Percentiles rank a stretch among this genome's conserved stretches.
These are phyloP conservation scores for Ramularia collo-cygni DNA, from an alignment of 2,329 filamentous ascomycete species.

Conservation along the genomic window DNA sequence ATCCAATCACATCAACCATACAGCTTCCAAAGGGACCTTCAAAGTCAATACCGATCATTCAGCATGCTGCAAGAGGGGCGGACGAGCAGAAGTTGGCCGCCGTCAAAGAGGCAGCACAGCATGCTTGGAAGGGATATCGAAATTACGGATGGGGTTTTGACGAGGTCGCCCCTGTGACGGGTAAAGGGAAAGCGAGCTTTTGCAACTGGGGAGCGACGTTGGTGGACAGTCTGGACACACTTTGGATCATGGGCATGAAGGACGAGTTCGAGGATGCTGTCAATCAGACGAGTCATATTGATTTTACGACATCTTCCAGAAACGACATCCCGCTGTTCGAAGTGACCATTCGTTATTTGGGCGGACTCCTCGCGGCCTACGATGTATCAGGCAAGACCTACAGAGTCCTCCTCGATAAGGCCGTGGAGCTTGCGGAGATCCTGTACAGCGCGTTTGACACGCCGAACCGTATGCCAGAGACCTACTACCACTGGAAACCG, in stretches of 20 bases:
- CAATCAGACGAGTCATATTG: constrained; percentile 61
- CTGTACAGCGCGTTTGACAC: constrained; percentile 83
- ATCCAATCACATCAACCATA: constrained; percentile 71
- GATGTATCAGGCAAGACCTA: constrained; percentile 72
- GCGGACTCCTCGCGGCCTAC: constrained; percentile 77
- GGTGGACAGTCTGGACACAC: constrained; percentile 73
- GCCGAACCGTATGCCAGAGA: constrained; percentile 83
- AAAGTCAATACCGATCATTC: constrained; percentile 67
- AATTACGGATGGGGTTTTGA: constrained; percentile 77
- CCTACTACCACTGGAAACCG: constrained; percentile 73
- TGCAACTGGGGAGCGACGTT: constrained; percentile 86
- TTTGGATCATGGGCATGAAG: constrained; percentile 78
- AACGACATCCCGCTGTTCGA: constrained; percentile 82
- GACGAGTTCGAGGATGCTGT: constrained; percentile 76
- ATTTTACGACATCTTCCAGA: constrained; percentile 68
- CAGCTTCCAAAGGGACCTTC: constrained; percentile 65
- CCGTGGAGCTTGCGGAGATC: constrained; percentile 70
- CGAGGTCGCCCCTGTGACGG: constrained; percentile 69
- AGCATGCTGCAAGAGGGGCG: constrained; percentile 61
- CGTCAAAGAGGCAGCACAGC: constrained; percentile 68
- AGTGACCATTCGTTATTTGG: constrained; percentile 84
- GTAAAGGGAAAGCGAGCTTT: constrained; percentile 68
- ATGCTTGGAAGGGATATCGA: constrained; percentile 78
- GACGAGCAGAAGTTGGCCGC: constrained; percentile 55
- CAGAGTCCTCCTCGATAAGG: constrained; percentile 65